Evolutionary conservation across 2,329 filamentous ascomycete genomes (phyloP), one percentile per base, ranked within the genome.

Genomic region (Colletotrichum acutatum): DNA sequence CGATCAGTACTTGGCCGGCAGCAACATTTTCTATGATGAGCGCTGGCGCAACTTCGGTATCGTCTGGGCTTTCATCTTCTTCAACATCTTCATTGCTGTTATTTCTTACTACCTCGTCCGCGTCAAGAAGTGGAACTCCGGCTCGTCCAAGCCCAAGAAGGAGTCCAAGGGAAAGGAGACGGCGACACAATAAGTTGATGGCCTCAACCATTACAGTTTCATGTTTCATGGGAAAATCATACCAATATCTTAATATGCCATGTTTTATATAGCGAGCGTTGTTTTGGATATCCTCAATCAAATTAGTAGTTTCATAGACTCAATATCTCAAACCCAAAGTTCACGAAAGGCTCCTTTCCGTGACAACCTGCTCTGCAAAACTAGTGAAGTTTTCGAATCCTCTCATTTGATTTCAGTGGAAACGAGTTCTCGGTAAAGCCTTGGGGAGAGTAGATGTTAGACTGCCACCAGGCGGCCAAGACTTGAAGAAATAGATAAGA

Each of bases 41-140:
- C 78, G 90, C 3, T 94, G 92, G 92, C 85, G 92, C 69, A 93
- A 94, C 78, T 94, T 90, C 71, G 93, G 92, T 1, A 85, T 94
- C 53, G 83, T 94, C 77, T 94, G 91, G 88, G 90, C 85, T 0
- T 94, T 88, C 76, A 87, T 94, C 52, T 72, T 82, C 0, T 92
- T 94, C 80, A 93, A 94, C 76, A 86, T 93, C 52, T 80, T 82
- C 52, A 82, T 86, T 2, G 90, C 91, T 0, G 83, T 93, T 2
- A 74, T 85, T 12, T 80, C 91, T 1, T 94, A 94, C 80, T 94
- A 89, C 80, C 75, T 90, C 24, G 89, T 71, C 34, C 69, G 69
- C 28, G 69, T 71, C 22, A 71, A 71, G 64, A 71, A 71, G 58
- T 71, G 69, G 69, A 63, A 71, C 53, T 62, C 69, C 5, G 65